These are phyloP conservation scores for Diaporthe caulivora DNA, from an alignment of 2,329 filamentous ascomycete species.

Conservation along the genomic window DNA sequence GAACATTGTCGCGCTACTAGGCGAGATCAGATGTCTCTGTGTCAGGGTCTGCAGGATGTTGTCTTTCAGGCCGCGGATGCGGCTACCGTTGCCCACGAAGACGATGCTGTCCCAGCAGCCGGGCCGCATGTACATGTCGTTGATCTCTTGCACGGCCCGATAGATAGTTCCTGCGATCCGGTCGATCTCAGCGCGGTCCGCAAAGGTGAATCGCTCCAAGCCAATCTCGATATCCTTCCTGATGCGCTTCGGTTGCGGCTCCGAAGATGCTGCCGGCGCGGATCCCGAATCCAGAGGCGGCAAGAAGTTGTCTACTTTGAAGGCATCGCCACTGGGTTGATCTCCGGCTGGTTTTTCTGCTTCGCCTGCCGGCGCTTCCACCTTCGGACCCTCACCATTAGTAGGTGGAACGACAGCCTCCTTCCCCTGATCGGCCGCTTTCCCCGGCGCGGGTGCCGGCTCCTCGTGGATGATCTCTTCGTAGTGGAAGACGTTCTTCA, in stretches of 20 bases:
- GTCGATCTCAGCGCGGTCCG: constrained; percentile 80
- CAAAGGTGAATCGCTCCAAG: constrained; percentile 79
- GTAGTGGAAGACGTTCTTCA: constrained; percentile 78
- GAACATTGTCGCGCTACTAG: constrained; percentile 94
- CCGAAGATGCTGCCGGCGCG: constrained; percentile 46
- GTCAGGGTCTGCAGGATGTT: constrained; percentile 85
- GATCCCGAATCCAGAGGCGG: constrained; percentile 41
- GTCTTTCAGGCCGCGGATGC: constrained; percentile 84
- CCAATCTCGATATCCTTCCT: constrained; percentile 82
- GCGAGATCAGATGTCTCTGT: constrained; percentile 89
- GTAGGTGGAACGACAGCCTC: constrained; percentile 9
- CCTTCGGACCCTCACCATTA: constrained; percentile 39
- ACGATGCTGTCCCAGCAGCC: constrained; percentile 93
- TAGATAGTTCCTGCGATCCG: constrained; percentile 88
- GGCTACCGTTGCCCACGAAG: constrained; percentile 88
- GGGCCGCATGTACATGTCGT: constrained; percentile 86
- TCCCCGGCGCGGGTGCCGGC: constrained; percentile 52
- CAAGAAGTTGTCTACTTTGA: constrained; percentile 42
- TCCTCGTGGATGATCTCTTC: constrained; percentile 75
- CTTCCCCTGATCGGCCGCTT: constrained; percentile 40
- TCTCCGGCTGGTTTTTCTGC: constrained; percentile 32
- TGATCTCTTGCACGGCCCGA: constrained; percentile 83
- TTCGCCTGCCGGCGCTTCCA: constrained; percentile 39
- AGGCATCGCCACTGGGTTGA: constrained; percentile 31
- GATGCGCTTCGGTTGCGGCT: constrained; percentile 66